These are phyloP conservation scores for Circinella umbellata DNA, from an alignment of 371 early-diverging fungal species.

Conservation along the genomic window DNA sequence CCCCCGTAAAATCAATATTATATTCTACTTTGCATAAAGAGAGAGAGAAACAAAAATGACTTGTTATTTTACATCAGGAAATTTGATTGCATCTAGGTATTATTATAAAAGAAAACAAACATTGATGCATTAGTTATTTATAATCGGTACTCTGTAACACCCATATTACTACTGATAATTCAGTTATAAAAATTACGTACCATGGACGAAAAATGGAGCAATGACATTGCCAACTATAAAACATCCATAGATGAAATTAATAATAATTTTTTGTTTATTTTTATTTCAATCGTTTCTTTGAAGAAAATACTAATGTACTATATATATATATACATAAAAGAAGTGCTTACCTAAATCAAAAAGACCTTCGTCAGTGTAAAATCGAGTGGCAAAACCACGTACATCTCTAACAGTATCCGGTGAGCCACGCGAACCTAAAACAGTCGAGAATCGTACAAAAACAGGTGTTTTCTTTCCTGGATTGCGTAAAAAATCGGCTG, in stretches of 20 bases:
- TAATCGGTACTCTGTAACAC: too few species aligned
- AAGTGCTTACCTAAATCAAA: constrained; percentile 40
- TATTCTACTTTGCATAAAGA: too few species aligned
- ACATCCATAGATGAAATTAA: too few species aligned
- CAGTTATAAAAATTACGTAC: not conserved
- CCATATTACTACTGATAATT: too few species aligned
- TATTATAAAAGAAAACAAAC: too few species aligned
- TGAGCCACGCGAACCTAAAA: constrained; percentile 52
- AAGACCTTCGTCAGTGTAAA: constrained; percentile 67
- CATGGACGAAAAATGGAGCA: constrained; percentile 53
- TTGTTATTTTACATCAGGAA: constrained; percentile 19
- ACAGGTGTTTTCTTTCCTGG: constrained; percentile 54
- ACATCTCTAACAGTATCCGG: constrained; percentile 62
- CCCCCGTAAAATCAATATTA: too few species aligned
- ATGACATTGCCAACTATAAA: constrained; percentile 47
- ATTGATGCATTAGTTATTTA: not conserved
- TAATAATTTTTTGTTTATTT: not conserved
- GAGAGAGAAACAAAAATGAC: too few species aligned
- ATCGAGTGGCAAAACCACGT: constrained; percentile 63
- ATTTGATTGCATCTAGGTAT: constrained; percentile 53
- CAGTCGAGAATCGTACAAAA: constrained; percentile 65
- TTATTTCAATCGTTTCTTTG: not conserved
- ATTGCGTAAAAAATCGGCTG: constrained; percentile 42
- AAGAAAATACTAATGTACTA: not conserved
- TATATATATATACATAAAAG: too few species aligned